A percentile compares a stretch with the other conserved stretches of the same genome.
Conservation (phyloP, 805 yeast species). For the Cyberlindnera suaveolens region DNA sequence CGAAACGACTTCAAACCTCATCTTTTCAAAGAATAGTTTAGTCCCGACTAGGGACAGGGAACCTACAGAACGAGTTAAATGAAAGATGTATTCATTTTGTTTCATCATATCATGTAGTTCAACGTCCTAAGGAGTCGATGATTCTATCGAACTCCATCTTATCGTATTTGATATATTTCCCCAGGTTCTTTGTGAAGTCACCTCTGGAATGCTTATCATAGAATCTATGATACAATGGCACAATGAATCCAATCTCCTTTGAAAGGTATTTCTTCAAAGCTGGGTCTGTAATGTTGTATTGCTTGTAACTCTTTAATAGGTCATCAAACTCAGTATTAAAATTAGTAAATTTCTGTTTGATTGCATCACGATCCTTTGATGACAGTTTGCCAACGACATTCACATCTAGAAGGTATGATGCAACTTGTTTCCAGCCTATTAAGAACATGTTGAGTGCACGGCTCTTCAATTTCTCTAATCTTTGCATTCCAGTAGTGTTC, state of each 20-base stretch:
- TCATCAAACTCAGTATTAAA: slow-evolving; percentile 84
- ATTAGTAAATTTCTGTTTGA: slow-evolving; percentile 77
- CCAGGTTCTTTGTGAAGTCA: slow-evolving; percentile 65
- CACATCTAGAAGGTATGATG: slow-evolving; percentile 72
- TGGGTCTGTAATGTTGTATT: slow-evolving; percentile 60
- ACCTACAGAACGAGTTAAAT: no score
- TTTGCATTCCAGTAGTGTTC: slow-evolving; percentile 51
- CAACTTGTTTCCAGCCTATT: slow-evolving; percentile 74
- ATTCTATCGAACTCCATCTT: slow-evolving; percentile 37
- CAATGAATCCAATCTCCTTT: slow-evolving; percentile 67
- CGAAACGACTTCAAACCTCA: no score
- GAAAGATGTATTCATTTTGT: no score
- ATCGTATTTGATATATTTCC: slow-evolving; percentile 65
- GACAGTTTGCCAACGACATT: slow-evolving; percentile 55
- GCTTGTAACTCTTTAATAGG: slow-evolving; percentile 58
- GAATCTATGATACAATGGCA: slow-evolving; percentile 81
- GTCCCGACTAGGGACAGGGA: no score
- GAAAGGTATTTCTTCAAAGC: slow-evolving; percentile 56
- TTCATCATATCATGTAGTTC: no score
- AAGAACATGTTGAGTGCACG: slow-evolving; percentile 68
- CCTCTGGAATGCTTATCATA: slow-evolving; percentile 67
- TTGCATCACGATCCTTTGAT: slow-evolving; percentile 71
- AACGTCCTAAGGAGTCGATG: slow-evolving; percentile 26
- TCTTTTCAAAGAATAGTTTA: no score
- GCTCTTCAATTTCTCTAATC: slow-evolving; percentile 65